phyloP scores from a whole-genome alignment of 257 asterid species.

The Forsythia suspensa region DNA sequence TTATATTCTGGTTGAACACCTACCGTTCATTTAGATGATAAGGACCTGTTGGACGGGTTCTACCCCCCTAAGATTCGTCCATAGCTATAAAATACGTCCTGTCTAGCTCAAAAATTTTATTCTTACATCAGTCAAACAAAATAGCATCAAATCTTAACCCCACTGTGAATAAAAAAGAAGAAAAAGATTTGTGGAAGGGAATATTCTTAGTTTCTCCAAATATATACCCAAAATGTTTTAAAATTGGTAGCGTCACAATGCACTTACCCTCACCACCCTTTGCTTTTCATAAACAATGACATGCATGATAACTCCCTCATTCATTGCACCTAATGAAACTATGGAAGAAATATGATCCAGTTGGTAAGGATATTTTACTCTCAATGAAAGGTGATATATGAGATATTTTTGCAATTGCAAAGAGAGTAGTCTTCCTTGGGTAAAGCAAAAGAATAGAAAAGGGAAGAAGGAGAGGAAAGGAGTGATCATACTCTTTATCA shows the following conservation, averaged over 20 bases:
- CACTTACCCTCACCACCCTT: not conserved
- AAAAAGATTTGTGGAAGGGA: slow-evolving; percentile 13
- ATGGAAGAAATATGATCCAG: not conserved
- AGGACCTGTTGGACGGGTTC: slow-evolving; percentile 35
- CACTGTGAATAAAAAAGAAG: slow-evolving; percentile 19
- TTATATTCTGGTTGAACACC: slow-evolving; percentile 22
- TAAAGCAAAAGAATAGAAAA: not conserved
- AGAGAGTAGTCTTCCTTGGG: not conserved
- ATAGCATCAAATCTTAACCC: slow-evolving; percentile 35
- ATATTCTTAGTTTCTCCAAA: slow-evolving; percentile 19
- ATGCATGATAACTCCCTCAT: not conserved
- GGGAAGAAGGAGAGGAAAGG: not conserved
- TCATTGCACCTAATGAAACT: not conserved
- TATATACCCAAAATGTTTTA: not conserved
- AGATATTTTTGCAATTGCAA: not conserved
- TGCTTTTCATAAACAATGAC: not conserved
- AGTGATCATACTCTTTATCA: not conserved
- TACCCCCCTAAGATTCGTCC: slow-evolving; percentile 39
- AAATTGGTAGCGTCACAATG: not conserved
- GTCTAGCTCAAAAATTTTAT: slow-evolving; percentile 25
- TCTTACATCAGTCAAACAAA: slow-evolving; percentile 27
- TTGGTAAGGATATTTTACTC: not conserved
- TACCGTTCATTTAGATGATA: slow-evolving; percentile 27
- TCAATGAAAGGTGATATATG: not conserved
- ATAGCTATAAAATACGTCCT: slow-evolving; percentile 33